Evolutionary conservation across 2,329 filamentous ascomycete species (phyloP), one percentile per base, ranked within the genome.

Genomic region (Emmonsia crescens): DNA sequence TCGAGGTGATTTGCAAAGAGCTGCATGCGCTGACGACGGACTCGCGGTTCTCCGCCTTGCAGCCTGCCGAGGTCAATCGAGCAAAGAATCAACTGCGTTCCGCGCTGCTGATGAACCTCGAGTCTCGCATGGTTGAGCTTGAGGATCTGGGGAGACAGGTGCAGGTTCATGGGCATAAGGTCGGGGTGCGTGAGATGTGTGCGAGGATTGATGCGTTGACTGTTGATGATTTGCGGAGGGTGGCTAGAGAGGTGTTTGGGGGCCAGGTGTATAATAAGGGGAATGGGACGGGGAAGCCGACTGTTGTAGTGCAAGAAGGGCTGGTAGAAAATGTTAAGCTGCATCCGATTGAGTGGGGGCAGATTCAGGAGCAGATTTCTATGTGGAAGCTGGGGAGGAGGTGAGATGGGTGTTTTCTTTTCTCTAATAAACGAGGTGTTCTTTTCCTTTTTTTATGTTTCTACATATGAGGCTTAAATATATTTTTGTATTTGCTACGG

Each of bases 1-100:
- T 99, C 24, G 90, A 96, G 69, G 90, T 96, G 68, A 96, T 96
- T 85, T 96, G 92, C 74, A 88, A 91, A 60, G 91, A 96, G 75
- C 83, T 97, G 54, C 85, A 88, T 63, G 81, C 87, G 1, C 81
- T 97, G 36, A 89, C 89, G 3, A 79, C 90, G 31, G 88, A 92
- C 60, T 83, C 80, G 0, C 91, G 92, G 33, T 91, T 87, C 72
- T 80, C 84, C 0, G 82, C 87, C 2, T 81, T 99, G 10, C 85
- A 87, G 67, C 77, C 85, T 1, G 82, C 80, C 42, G 94, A 99
- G 76, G 93, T 99, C 62, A 85, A 86, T 71, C 87, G 94, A 57
- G 94, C 94, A 21, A 99, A 99, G 83, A 99, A 99, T 75, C 94
- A 99, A 78, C 85, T 99, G 19, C 85, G 92, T 49, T 92, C 87